Evolutionary conservation across 371 early-diverging fungal species (phyloP).

Genomic region (Lichtheimia corymbifera): DNA sequence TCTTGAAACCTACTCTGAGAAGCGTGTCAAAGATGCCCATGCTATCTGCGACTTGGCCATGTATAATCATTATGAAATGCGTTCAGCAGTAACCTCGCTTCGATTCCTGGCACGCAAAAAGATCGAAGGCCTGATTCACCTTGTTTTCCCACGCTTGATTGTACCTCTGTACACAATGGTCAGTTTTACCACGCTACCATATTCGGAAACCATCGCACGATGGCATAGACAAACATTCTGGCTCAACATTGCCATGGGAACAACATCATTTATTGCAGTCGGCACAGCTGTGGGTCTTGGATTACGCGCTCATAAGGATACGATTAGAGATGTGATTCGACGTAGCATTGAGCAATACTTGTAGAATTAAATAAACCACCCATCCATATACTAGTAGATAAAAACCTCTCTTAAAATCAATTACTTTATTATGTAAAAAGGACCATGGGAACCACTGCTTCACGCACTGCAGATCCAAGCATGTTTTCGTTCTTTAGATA

Average conservation of each 20-base stretch:
- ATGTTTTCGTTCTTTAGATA: constrained; percentile 33
- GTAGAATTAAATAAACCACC: too few relatives aligned
- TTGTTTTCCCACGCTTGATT: constrained; percentile 66
- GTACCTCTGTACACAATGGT: constrained; percentile 98
- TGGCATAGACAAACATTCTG: constrained; percentile 62
- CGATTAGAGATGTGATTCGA: background rate
- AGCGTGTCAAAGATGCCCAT: constrained; percentile 78
- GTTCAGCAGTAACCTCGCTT: constrained; percentile 74
- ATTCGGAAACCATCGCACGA: constrained; percentile 69
- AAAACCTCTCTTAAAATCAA: background rate
- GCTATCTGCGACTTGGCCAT: constrained; percentile 96
- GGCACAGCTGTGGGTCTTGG: constrained; percentile 7
- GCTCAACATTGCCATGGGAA: constrained; percentile 36
- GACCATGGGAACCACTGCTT: constrained; percentile 20
- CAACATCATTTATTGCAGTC: constrained; percentile 11
- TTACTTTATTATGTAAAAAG: constrained; percentile 7
- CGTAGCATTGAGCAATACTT: background rate
- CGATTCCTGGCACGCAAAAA: constrained; percentile 75
- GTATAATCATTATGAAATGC: constrained; percentile 96
- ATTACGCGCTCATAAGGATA: background rate
- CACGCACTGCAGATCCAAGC: constrained; percentile 13
- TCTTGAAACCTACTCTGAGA: constrained; percentile 70
- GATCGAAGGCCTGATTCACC: constrained; percentile 77
- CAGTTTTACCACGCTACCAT: constrained; percentile 87
- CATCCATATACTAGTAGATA: background rate